These are phyloP conservation scores for Diaporthe humulicola DNA, from an alignment of 2,329 filamentous ascomycete genomes.

Conservation along the genomic window DNA sequence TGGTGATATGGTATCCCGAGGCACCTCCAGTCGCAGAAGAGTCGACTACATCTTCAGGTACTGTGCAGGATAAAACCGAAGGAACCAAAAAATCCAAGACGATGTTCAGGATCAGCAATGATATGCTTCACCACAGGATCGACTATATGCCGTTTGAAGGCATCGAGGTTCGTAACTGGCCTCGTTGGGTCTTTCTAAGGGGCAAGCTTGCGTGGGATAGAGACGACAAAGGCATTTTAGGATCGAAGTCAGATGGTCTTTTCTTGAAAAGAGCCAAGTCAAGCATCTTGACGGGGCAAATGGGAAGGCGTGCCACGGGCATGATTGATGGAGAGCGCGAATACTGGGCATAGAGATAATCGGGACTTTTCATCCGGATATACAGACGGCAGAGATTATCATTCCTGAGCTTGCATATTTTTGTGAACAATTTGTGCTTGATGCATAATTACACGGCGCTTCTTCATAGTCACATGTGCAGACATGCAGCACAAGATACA, in stretches of 20 bases:
- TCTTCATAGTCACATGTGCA: background rate
- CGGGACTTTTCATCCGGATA: background rate
- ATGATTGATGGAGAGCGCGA: slow-evolving; percentile 38
- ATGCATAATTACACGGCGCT: background rate
- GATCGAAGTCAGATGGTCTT: slow-evolving; percentile 60
- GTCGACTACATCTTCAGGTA: no score
- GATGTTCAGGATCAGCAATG: slow-evolving; percentile 59
- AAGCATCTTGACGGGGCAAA: slow-evolving; percentile 37
- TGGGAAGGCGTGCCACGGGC: slow-evolving; percentile 33
- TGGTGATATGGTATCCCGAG: slow-evolving; percentile 70
- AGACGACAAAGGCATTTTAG: slow-evolving; percentile 63
- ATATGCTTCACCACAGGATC: slow-evolving; percentile 70
- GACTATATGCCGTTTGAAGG: slow-evolving; percentile 76
- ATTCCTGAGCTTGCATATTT: background rate
- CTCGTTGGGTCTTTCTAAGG: slow-evolving; percentile 70
- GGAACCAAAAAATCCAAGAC: slow-evolving; percentile 40
- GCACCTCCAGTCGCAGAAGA: background rate
- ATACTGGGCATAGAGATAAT: slow-evolving; percentile 32
- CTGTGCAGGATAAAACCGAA: background rate
- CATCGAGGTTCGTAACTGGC: slow-evolving; percentile 69
- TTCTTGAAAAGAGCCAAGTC: slow-evolving; percentile 53
- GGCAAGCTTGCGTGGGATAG: slow-evolving; percentile 71
- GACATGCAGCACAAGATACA: background rate
- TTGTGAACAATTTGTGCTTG: background rate
- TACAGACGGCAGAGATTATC: background rate